Evolutionary conservation across 805 yeast genomes (phyloP).

Genomic region (Sugiyamaella valdiviana): DNA sequence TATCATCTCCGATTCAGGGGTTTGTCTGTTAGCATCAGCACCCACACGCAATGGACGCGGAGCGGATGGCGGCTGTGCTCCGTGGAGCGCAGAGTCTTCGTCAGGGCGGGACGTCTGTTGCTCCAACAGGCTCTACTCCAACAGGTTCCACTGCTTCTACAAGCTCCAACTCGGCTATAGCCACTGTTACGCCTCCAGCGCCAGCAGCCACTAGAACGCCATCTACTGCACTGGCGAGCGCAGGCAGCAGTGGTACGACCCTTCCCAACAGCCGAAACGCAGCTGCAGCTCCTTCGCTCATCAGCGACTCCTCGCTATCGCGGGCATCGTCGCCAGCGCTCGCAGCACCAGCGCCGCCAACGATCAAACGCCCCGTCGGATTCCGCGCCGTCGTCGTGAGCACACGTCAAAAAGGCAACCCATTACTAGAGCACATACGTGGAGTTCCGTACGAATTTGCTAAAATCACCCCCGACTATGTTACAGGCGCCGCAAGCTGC

Average conservation of each 20-base stretch:
- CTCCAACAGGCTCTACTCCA: too few species aligned
- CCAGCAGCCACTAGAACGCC: neutral
- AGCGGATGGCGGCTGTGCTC: neutral
- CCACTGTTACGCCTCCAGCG: neutral
- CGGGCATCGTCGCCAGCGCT: neutral
- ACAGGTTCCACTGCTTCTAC: too few species aligned
- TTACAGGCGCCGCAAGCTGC: slow-evolving; percentile 31
- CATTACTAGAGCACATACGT: slow-evolving; percentile 23
- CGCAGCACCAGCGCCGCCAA: neutral
- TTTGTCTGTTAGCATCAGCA: too few species aligned
- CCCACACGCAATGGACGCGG: too few species aligned
- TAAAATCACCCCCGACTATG: slow-evolving; percentile 34
- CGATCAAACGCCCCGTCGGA: slow-evolving; percentile 10
- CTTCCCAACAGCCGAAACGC: neutral
- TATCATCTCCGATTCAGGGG: too few species aligned
- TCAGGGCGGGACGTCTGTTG: too few species aligned
- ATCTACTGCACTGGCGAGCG: neutral
- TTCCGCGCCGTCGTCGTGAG: slow-evolving; percentile 13
- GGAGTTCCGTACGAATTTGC: slow-evolving; percentile 21
- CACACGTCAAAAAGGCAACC: slow-evolving; percentile 27
- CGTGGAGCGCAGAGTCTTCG: too few species aligned
- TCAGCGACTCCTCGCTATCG: neutral
- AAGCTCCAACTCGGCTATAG: too few species aligned
- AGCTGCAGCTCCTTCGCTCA: neutral
- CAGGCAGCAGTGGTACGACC: too few species aligned